These are phyloP conservation scores for Lineolata rhizophorae DNA, from an alignment of 495 filamentous ascomycete species.

Conservation along the genomic window DNA sequence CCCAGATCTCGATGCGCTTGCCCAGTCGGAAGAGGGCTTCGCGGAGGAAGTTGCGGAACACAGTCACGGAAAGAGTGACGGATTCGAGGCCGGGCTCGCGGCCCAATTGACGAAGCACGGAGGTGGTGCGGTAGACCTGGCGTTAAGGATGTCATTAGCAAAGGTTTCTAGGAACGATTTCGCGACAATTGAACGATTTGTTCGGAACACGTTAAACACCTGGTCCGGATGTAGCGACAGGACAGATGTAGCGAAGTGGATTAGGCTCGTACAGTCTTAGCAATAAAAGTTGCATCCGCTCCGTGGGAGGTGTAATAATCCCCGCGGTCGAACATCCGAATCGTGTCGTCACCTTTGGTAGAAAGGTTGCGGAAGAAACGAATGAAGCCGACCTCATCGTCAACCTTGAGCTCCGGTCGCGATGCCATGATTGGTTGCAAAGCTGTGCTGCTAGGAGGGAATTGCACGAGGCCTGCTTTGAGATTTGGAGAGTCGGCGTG, in stretches of 20 bases:
- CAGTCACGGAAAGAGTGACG: constrained; percentile 80
- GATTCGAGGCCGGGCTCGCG: constrained; percentile 66
- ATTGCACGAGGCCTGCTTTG: too few relatives aligned
- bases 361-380: constrained; percentile 74
- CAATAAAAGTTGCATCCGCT: constrained; percentile 81
- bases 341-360: constrained; percentile 39
- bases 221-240: too few relatives aligned
- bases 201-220: too few relatives aligned
- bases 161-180: neutral
- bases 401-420: constrained; percentile 81
- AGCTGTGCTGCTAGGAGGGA: too few relatives aligned
- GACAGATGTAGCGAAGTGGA: too few relatives aligned
- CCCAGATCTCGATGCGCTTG: constrained; percentile 82
- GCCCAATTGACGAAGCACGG: constrained; percentile 76
- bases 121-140: constrained; percentile 89
- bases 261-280: constrained; percentile 40
- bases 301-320: constrained; percentile 94
- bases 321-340: constrained; percentile 83
- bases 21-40: constrained; percentile 82
- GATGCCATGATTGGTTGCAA: constrained; percentile 45
- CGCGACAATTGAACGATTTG: too few relatives aligned
- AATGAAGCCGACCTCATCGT: constrained; percentile 93
- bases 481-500: too few relatives aligned
- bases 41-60: constrained; percentile 86
- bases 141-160: constrained; percentile 1